Evolutionary conservation across 2,329 filamentous ascomycete genomes (phyloP).

Genomic region (Tolypocladium nubicola): DNA sequence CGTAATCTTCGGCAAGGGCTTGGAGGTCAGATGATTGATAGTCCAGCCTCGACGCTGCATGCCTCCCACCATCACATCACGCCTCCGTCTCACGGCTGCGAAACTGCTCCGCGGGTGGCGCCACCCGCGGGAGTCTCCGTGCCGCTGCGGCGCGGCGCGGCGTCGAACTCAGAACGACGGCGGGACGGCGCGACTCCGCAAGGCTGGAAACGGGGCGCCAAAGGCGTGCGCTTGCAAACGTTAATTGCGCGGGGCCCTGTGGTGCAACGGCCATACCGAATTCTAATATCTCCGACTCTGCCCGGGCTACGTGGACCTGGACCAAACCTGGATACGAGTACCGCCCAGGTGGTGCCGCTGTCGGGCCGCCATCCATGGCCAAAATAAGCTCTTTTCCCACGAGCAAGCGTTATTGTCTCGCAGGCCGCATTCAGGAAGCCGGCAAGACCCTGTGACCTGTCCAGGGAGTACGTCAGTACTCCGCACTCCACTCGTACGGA

Average conservation of each 20-base stretch:
- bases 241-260: background rate
- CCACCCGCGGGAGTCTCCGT: background rate
- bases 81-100: background rate
- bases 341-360: background rate
- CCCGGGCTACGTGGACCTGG: background rate
- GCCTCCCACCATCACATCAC: background rate
- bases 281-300: background rate
- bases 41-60: background rate
- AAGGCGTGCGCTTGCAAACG: background rate
- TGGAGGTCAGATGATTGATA: background rate
- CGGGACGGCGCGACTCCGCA: background rate
- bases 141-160: too few species aligned
- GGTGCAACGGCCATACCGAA: background rate
- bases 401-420: conserved; percentile 2
- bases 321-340: background rate
- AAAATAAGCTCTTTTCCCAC: background rate
- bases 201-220: background rate
- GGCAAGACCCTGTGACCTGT: background rate
- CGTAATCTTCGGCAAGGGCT: background rate
- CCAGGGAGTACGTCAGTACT: background rate
- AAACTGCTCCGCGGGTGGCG: background rate
- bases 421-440: background rate
- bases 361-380: background rate
- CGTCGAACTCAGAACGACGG: background rate
- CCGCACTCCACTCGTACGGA: background rate